Conservation (phyloP, 2,329 filamentous ascomycete genomes). For the Venturia carpophila region DNA sequence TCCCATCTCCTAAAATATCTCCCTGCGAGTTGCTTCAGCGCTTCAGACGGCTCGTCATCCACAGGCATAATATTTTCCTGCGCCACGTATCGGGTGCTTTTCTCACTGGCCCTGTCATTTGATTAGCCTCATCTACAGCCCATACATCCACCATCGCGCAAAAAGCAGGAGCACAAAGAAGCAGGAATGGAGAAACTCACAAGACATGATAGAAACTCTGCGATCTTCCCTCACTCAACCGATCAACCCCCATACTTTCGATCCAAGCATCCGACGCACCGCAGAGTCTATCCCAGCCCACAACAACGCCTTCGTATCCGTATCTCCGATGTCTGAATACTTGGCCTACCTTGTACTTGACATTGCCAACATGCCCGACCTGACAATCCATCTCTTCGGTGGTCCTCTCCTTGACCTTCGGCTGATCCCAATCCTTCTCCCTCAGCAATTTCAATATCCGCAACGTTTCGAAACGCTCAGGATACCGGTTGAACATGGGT, state of each 20-base stretch:
- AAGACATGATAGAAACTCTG: constrained; percentile 81
- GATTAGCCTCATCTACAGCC: constrained; percentile 16
- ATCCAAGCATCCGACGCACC: constrained; percentile 55
- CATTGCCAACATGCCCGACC: constrained; percentile 29
- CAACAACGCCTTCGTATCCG: constrained; percentile 70
- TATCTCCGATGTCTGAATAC: constrained; percentile 79
- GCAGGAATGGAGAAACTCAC: constrained; percentile 47
- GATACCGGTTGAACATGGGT: constrained; percentile 44
- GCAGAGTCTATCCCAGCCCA: constrained; percentile 70
- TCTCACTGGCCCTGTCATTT: constrained; percentile 52
- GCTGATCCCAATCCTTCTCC: constrained; percentile 40
- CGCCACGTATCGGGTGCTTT: constrained; percentile 64
- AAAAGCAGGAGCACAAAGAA: too few relatives aligned
- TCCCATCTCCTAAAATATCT: constrained; percentile 88
- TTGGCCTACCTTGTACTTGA: constrained; percentile 68
- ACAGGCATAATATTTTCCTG: constrained; percentile 73
- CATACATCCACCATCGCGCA: too few relatives aligned
- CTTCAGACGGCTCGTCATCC: constrained; percentile 32
- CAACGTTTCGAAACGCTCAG: constrained; percentile 48
- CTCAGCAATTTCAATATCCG: constrained; percentile 49
- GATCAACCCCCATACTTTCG: constrained; percentile 56
- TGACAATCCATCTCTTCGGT: constrained; percentile 22
- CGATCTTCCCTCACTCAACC: constrained; percentile 44
- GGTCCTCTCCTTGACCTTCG: constrained; percentile 2
- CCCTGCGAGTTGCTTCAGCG: constrained; percentile 64